Conservation (phyloP, 257 asterid genomes). For the Gardenia jasminoides region DNA sequence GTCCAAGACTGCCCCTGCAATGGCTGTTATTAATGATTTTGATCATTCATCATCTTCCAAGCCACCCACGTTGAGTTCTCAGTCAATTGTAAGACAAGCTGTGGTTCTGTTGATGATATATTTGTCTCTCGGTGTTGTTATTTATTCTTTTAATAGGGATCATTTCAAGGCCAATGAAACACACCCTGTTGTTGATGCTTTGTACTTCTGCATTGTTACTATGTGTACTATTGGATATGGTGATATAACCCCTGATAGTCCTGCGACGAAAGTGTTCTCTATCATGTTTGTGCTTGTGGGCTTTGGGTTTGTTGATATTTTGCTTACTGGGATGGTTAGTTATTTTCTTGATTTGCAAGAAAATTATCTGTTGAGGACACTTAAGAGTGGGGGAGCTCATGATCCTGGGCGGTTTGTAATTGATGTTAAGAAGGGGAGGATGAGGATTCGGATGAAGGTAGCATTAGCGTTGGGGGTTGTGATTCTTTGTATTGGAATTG, state of each 20-base stretch:
- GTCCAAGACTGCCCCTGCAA: slow-evolving; percentile 85
- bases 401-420: slow-evolving; percentile 66
- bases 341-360: slow-evolving; percentile 95
- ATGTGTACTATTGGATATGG: slow-evolving; percentile 99
- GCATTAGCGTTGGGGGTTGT: slow-evolving; percentile 87
- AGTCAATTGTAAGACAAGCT: slow-evolving; percentile 64
- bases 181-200: slow-evolving; percentile 87
- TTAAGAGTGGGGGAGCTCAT: slow-evolving; percentile 50
- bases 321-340: slow-evolving; percentile 84
- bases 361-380: slow-evolving; percentile 61
- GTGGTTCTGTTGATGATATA: slow-evolving; percentile 64
- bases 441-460: slow-evolving; percentile 95
- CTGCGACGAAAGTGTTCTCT: slow-evolving; percentile 69
- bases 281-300: slow-evolving; percentile 89
- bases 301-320: slow-evolving; percentile 84
- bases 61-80: slow-evolving; percentile 50
- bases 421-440: slow-evolving; percentile 95
- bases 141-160: slow-evolving; percentile 56
- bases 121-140: slow-evolving; percentile 70
- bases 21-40: slow-evolving; percentile 72
- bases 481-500: slow-evolving; percentile 80
- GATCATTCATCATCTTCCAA: slow-evolving; percentile 29
- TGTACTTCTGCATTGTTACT: slow-evolving; percentile 90
- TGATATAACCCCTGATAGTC: slow-evolving; percentile 78
- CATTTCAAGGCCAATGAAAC: slow-evolving; percentile 64